Percentiles rank a stretch among this genome's conserved stretches.
Evolutionary conservation across 2,329 filamentous ascomycete genomes (phyloP).

Genomic region (Arthrobotrys megalospora): DNA sequence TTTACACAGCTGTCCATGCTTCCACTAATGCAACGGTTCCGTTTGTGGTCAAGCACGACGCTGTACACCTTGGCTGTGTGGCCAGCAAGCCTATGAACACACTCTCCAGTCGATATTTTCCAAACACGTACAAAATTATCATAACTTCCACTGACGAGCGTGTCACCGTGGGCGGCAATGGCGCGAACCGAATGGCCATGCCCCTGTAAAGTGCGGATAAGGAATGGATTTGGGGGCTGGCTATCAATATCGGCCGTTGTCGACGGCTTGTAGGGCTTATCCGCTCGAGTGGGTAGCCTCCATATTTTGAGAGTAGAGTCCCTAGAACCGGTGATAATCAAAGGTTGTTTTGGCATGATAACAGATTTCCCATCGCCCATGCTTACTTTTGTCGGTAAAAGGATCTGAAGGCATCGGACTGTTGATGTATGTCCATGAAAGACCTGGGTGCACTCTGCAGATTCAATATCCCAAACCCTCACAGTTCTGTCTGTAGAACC

Average conservation of each 20-base stretch:
- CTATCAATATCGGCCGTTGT: conserved; percentile 62
- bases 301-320: conserved; percentile 95
- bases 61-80: conserved; percentile 97
- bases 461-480: conserved; percentile 99
- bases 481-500: conserved; percentile 96
- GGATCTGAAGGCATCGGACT: conserved; percentile 92
- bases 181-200: conserved; percentile 95
- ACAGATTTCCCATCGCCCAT: conserved; percentile 81
- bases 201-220: conserved; percentile 86
- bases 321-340: conserved; percentile 97
- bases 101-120: conserved; percentile 96
- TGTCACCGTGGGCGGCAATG: conserved; percentile 94
- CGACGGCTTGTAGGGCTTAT: conserved; percentile 66
- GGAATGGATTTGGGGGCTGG: conserved; percentile 80
- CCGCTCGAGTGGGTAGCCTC: conserved; percentile 84
- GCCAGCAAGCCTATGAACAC: conserved; percentile 84
- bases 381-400: conserved; percentile 86
- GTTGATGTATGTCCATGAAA: conserved; percentile 99
- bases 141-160: conserved; percentile 96
- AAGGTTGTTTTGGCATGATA: conserved; percentile 92
- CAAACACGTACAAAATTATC: conserved; percentile 95
- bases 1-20: conserved; percentile 99
- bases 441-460: conserved; percentile 90
- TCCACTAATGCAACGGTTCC: conserved; percentile 95
- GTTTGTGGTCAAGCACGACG: conserved; percentile 90